A percentile compares a stretch with the other conserved stretches of the same genome.
Evolutionary conservation across 2,329 filamentous ascomycete genomes (phyloP).

Genomic region (Passalora sequoiae): DNA sequence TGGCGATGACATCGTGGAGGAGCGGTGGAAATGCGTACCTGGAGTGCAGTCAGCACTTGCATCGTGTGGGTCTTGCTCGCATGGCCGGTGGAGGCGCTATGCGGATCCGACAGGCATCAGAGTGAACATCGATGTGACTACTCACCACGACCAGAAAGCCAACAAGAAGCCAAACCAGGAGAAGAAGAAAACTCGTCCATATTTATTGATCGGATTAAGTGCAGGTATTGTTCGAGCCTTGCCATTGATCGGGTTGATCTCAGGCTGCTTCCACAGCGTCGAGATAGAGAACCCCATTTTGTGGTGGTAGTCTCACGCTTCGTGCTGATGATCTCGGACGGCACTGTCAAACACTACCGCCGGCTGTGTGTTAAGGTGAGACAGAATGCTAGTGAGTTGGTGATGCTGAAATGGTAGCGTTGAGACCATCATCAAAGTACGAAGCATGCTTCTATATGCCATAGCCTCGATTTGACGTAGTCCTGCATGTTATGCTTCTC

Average conservation of each 20-base stretch:
- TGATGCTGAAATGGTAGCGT: too few species aligned
- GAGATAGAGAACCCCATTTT: conserved; percentile 21
- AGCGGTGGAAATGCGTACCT: conserved; percentile 87
- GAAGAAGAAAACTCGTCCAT: conserved; percentile 87
- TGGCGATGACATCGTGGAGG: conserved; percentile 71
- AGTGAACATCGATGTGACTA: too few species aligned
- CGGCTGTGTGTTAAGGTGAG: too few species aligned
- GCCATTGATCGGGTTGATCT: conserved; percentile 75
- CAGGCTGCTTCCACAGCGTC: conserved; percentile 52
- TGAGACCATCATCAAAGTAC: conserved; percentile 1
- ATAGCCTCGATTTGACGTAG: conserved; percentile 1
- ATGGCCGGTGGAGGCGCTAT: too few species aligned
- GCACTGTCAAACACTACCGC: too few species aligned
- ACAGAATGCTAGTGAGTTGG: too few species aligned
- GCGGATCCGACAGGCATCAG: too few species aligned
- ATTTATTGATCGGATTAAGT: conserved; percentile 70
- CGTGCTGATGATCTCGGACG: too few species aligned
- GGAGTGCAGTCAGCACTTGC: conserved; percentile 8
- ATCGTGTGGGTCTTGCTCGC: too few species aligned
- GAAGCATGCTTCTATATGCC: conserved; percentile 4
- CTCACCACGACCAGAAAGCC: conserved; percentile 74
- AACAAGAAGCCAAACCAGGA: conserved; percentile 82
- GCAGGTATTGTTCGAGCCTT: conserved; percentile 77
- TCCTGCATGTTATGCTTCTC: conserved; percentile 6
- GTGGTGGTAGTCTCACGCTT: neutral